phyloP scores from a whole-genome alignment of 2,329 filamentous ascomycete genomes.

The Colletotrichum sp. region DNA sequence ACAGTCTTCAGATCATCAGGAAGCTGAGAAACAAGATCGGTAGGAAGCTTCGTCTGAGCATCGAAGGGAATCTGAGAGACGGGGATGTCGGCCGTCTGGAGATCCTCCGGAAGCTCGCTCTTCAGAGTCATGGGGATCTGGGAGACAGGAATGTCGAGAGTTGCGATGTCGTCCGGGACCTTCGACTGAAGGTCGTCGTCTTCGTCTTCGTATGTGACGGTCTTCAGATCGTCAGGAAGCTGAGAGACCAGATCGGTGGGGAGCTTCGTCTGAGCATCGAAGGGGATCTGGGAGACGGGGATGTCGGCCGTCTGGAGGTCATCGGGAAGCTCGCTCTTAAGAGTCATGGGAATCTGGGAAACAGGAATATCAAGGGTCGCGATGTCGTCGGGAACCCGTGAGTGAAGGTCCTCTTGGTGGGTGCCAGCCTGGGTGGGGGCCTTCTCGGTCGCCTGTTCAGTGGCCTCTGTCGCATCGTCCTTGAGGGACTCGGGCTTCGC shows the following conservation, averaged over 20 bases:
- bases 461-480: background rate
- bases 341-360: conserved; percentile 2
- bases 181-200: background rate
- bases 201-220: background rate
- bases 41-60: conserved; percentile 7
- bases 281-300: conserved; percentile 13
- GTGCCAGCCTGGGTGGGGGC: background rate
- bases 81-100: conserved; percentile 18
- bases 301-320: conserved; percentile 20
- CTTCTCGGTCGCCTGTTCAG: background rate
- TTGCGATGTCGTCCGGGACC: conserved; percentile 3
- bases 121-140: conserved; percentile 10
- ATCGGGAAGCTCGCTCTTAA: conserved; percentile 20
- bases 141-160: conserved; percentile 11
- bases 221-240: background rate
- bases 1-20: background rate
- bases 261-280: conserved; percentile 9
- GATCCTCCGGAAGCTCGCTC: conserved; percentile 19
- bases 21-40: conserved; percentile 8
- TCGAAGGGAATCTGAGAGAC: conserved; percentile 14
- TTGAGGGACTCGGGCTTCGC: background rate
- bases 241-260: conserved; percentile 9
- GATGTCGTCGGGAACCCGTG: background rate
- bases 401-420: background rate
- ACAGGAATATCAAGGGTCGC: conserved; percentile 10